phyloP scores from a whole-genome alignment of 192 early-diverging fungal genomes.

The Coemansia sp. region DNA sequence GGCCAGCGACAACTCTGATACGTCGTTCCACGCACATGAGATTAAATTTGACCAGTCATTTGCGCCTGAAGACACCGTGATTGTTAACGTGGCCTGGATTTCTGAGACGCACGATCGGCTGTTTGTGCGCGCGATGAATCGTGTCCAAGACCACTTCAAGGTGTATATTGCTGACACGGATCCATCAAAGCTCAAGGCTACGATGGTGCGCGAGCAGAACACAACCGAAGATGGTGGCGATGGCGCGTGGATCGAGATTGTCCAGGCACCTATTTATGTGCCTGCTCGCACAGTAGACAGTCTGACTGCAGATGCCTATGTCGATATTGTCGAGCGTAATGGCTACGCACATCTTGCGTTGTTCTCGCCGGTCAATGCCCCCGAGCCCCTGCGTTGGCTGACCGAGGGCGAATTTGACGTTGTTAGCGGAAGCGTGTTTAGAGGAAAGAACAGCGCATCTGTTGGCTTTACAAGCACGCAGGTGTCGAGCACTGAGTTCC shows the following conservation, averaged over 20 bases:
- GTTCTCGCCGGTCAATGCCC: conserved; percentile 54
- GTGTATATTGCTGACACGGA: conserved; percentile 60
- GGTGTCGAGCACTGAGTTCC: conserved; percentile 31
- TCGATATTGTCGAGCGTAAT: conserved; percentile 63
- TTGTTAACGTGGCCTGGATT: conserved; percentile 84
- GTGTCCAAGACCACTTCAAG: conserved; percentile 81
- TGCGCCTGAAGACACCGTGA: conserved; percentile 65
- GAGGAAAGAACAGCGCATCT: conserved; percentile 32
- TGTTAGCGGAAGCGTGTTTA: conserved; percentile 37
- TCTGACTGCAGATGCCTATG: conserved; percentile 53
- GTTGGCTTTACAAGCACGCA: conserved; percentile 53
- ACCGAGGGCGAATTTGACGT: conserved; percentile 76
- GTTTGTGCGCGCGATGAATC: conserved; percentile 79
- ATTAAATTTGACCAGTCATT: conserved; percentile 45
- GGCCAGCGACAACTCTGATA: conserved; percentile 43
- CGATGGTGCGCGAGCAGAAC: conserved; percentile 59
- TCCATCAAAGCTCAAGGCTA: conserved; percentile 35
- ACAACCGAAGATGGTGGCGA: conserved; percentile 56
- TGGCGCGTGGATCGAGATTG: conserved; percentile 72
- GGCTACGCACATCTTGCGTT: conserved; percentile 70
- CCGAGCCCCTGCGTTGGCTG: conserved; percentile 55
- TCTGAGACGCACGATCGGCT: conserved; percentile 59
- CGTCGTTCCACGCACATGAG: conserved; percentile 40
- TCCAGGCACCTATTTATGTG: conserved; percentile 34
- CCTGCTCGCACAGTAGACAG: conserved; percentile 20